These are phyloP conservation scores for Pelagophyceae sp. DNA, from an alignment of 352 stramenopile genomes.

Conservation along the genomic window DNA sequence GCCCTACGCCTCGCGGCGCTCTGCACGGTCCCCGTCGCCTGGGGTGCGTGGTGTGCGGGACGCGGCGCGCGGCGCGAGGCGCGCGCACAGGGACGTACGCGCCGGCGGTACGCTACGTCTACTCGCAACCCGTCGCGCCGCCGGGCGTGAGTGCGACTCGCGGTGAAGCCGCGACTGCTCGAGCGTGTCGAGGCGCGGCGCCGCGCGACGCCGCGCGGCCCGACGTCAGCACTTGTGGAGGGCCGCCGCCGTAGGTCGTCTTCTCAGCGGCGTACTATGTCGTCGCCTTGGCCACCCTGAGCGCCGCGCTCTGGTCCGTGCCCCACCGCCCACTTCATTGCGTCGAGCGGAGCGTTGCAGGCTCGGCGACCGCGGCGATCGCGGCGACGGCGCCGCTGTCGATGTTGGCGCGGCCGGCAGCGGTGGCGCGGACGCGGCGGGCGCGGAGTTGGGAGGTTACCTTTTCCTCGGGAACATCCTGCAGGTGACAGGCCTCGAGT, in stretches of 20 bases:
- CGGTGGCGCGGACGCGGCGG: constrained; percentile 16
- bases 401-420: background rate
- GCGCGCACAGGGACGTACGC: constrained; percentile 42
- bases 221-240: no score
- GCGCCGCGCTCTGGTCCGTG: constrained; percentile 23
- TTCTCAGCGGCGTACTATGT: constrained; percentile 55
- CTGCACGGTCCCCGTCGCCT: constrained; percentile 5
- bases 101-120: constrained; percentile 52
- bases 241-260: constrained; percentile 35
- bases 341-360: no score
- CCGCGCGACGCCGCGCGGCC: no score
- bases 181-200: background rate
- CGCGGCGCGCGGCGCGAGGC: background rate
- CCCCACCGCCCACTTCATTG: no score
- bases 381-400: constrained; percentile 7
- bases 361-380: constrained; percentile 12
- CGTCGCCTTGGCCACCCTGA: constrained; percentile 34
- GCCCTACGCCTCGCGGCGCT: constrained; percentile 1
- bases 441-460: constrained; percentile 49
- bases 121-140: constrained; percentile 44
- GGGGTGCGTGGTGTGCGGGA: background rate
- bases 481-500: constrained; percentile 51
- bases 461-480: constrained; percentile 54
- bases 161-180: background rate
- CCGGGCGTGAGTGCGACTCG: constrained; percentile 29